A percentile compares a stretch with the other conserved stretches of the same genome.
These are phyloP conservation scores for Fusarium acutatum DNA, from an alignment of 2,329 filamentous ascomycete genomes.

Conservation along the genomic window DNA sequence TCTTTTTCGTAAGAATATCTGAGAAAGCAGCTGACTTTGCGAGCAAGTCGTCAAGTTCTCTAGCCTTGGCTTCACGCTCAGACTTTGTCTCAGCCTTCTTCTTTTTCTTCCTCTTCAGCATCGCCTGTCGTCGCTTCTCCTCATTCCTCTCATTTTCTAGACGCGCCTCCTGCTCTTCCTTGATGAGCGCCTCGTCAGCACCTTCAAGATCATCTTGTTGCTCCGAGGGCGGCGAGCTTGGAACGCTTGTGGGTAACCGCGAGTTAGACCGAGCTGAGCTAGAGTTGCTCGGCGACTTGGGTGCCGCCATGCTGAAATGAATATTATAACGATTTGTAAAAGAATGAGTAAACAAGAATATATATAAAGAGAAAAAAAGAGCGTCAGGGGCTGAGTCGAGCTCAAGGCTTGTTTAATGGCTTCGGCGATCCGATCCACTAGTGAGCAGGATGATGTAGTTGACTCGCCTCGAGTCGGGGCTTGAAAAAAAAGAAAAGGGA, in stretches of 20 bases:
- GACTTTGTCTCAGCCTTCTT: conserved; percentile 61
- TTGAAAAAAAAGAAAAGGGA: conserved; percentile 10
- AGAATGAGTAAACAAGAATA: neutral
- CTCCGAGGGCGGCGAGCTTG: conserved; percentile 48
- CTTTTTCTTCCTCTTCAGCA: conserved; percentile 51
- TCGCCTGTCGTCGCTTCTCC: conserved; percentile 52
- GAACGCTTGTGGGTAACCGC: conserved; percentile 46
- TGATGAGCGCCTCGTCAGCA: conserved; percentile 44
- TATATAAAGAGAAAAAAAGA: neutral
- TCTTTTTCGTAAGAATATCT: conserved; percentile 71
- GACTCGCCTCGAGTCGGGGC: conserved; percentile 21
- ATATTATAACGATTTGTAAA: neutral
- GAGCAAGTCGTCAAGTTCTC: conserved; percentile 67
- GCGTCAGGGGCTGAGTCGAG: neutral
- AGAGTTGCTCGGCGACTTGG: conserved; percentile 42
- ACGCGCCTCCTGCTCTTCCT: conserved; percentile 49
- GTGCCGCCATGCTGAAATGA: conserved; percentile 38
- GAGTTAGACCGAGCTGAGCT: conserved; percentile 45
- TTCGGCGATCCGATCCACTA: conserved; percentile 15
- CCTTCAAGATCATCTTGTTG: conserved; percentile 28
- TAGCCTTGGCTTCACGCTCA: conserved; percentile 66
- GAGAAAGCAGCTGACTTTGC: conserved; percentile 68
- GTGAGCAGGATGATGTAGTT: conserved; percentile 38
- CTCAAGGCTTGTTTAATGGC: conserved; percentile 6
- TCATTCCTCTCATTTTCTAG: conserved; percentile 58